Evolutionary conservation across 2,329 filamentous ascomycete genomes (phyloP).

Genomic region (Cladosporium sp.): DNA sequence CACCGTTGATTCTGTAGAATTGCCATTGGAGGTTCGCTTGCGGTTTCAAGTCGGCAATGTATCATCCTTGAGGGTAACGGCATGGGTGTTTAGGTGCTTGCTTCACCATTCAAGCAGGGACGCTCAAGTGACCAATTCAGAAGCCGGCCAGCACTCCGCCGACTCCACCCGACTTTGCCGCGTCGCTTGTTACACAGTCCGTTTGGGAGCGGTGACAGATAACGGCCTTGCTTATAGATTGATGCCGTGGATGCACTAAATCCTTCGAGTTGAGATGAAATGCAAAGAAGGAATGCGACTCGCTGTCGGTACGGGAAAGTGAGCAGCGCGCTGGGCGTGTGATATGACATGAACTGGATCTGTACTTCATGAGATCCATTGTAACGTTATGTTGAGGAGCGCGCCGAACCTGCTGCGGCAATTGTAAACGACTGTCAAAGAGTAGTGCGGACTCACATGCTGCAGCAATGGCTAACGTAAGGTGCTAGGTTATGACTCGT

Average conservation of each 20-base stretch:
- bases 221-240: too few species aligned
- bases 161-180: not conserved
- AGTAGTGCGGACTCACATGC: too few species aligned
- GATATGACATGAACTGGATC: too few species aligned
- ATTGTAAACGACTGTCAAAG: too few species aligned
- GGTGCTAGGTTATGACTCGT: not conserved
- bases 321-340: too few species aligned
- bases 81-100: not conserved
- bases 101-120: not conserved
- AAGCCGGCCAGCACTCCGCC: not conserved
- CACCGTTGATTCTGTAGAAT: not conserved
- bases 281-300: too few species aligned
- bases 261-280: too few species aligned
- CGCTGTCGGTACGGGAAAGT: too few species aligned
- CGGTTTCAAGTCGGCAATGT: not conserved
- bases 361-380: too few species aligned
- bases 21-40: not conserved
- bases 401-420: too few species aligned
- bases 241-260: too few species aligned
- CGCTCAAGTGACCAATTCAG: not conserved
- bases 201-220: not conserved
- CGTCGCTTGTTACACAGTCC: not conserved
- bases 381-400: too few species aligned
- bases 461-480: not conserved
- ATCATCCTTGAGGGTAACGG: not conserved